Base-by-base conservation (phyloP, 1,284 basidiomycete species). In the Blastosporella zonata region DNA sequence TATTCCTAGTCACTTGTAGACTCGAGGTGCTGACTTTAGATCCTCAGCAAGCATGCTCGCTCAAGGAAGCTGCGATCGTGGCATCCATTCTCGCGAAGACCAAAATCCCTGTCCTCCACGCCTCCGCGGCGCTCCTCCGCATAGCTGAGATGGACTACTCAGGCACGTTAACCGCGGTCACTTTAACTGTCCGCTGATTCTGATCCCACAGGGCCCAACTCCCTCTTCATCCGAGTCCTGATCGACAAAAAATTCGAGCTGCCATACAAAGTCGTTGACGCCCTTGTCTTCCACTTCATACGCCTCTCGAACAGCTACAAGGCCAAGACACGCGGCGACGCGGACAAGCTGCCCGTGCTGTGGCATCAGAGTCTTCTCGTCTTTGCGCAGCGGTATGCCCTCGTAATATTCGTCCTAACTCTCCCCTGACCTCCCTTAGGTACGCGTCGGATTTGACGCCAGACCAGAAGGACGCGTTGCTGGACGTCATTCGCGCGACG, bases 291-390 rank as follows among this genome's bases (percentile, higher is more conserved):
- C 77, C 97, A 99, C 72, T 99, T 95, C 66, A 90, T 99, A 60
- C 86, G 93, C 29, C 85, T 98, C 47, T 91, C 91, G 5, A 93
- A 94, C 66, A 87, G 87, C n/a, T 88, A 91, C 66, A 89, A 88
- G 65, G 82, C 83, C 25, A 77, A 75, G 53, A 73, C 70, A 22
- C 73, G 79, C 31, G 82, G 79, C 10, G 84, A 87, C 46, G 71
- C 80, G 1, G 84, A 87, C 50, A 85, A 86, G 65, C 76, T 97
- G 49, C 97, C 97, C 6, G 97, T 99, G 9, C 75, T 99, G 10
- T 99, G 97, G 97, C 94, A 99, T 66, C 97, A 99, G 71, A 93
- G 90, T 65, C 75, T 99, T 52, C 78, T 99, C 6, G 93, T 96
- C 4, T 98, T 99, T 64, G 86, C 82, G 27, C 97, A 99, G 71